Base-by-base conservation (phyloP, 164 flowering plant species). In the Nymphaea thermarum region DNA sequence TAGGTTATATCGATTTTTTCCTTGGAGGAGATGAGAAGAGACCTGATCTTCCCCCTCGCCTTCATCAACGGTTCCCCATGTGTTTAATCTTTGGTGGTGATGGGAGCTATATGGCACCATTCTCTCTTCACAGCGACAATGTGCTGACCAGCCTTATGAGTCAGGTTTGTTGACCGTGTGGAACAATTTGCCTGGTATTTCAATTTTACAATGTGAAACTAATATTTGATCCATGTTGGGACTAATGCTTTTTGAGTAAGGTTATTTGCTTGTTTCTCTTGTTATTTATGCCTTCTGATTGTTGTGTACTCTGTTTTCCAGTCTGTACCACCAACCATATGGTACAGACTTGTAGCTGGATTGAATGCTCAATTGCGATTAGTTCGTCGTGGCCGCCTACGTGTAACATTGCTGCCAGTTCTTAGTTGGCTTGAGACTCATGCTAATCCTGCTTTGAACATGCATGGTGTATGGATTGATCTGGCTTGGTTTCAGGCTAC, bases 21-120 rank as follows among this genome's bases (percentile, higher is more conserved):
- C 95, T 91, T 66, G 97, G 98, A 17, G 98, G 97, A 64, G 98
- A 94, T 84, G 98, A 94, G 70, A 91, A 94, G 76, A 87, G 95
- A 77, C 66, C 80, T 66, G 98, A 88, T 79, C 96, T 91, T 71
- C 97, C 96, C 76, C 93, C 96, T 73, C 81, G 80, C 25, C 91
- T 94, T 70, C 78, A 75, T 71, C 96, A 94, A 73, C 81, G 96
- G 72, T 81, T 85, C 70, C 98, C 98, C 4, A 70, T 94, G 83
- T 77, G 82, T 51, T 64, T 94, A 65, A 69, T 85, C 44, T 91
- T 91, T 80, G 98, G 96, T n/a, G 98, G 98, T 66, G 86, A 91
- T 81, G 98, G 98, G 77, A 88, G 90, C 77, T 94, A 89, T 86
- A 88, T 91, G 91, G 83, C 88, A 74, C 96, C 96, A 72, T 94